Percentiles rank a stretch among this genome's conserved stretches.
phyloP scores from a whole-genome alignment of 108 stramenopile species.

The Nannochloropsis granulata region DNA sequence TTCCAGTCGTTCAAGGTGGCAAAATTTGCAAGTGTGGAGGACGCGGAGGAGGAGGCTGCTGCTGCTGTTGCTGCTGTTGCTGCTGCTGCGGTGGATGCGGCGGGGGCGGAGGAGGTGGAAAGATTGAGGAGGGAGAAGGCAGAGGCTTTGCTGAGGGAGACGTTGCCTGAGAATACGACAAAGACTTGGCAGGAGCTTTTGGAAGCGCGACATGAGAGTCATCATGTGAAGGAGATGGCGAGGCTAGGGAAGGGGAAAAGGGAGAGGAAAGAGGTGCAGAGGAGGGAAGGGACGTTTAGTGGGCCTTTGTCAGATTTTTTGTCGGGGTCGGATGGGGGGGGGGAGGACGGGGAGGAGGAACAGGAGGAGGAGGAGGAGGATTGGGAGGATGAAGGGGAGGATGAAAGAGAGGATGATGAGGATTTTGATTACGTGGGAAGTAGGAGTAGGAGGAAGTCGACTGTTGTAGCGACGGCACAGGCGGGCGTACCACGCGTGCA shows the following conservation, averaged over 20 bases:
- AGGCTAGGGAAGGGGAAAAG: not conserved
- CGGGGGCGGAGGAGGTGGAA: not conserved
- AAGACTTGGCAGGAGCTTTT: not conserved
- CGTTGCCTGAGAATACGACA: not conserved
- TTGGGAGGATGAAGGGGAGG: not conserved
- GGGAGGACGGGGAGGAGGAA: not conserved
- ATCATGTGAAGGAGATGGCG: not conserved
- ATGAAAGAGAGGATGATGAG: not conserved
- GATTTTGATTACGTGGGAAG: too few species aligned
- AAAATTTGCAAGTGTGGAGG: not conserved
- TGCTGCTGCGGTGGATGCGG: not conserved
- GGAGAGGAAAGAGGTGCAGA: not conserved
- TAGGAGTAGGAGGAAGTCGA: not conserved
- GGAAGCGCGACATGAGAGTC: not conserved
- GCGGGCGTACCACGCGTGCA: not conserved
- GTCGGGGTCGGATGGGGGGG: not conserved
- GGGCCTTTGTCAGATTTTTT: not conserved
- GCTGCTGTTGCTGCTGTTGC: not conserved
- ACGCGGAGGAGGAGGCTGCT: not conserved
- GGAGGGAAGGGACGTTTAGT: not conserved
- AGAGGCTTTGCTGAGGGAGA: not conserved
- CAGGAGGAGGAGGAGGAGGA: not conserved
- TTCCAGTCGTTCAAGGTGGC: constrained; percentile 24
- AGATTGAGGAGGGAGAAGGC: not conserved
- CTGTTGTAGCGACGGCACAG: not conserved